These are phyloP conservation scores for Euphrasia confusa DNA, from an alignment of 257 asterid species.

Conservation along the genomic window DNA sequence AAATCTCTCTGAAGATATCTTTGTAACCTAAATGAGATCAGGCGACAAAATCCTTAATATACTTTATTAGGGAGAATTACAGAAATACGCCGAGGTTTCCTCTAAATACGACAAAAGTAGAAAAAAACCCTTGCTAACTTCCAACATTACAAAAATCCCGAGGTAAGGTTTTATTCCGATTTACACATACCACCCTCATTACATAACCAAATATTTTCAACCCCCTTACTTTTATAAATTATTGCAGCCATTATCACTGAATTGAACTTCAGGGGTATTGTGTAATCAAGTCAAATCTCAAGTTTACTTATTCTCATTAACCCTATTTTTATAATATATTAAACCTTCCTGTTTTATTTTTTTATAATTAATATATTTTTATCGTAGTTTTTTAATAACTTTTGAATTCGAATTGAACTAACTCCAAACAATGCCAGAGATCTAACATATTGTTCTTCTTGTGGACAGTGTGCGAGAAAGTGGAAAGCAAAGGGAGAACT, in stretches of 20 bases:
- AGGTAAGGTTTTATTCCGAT: not conserved
- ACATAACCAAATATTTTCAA: not conserved
- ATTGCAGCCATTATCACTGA: not conserved
- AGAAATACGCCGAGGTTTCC: not conserved
- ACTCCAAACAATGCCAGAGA: conserved; percentile 3
- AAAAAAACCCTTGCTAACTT: not conserved
- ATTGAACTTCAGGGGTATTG: not conserved
- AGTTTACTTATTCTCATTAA: not conserved
- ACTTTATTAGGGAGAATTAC: not conserved
- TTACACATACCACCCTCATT: not conserved
- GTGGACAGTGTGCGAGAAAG: conserved; percentile 87
- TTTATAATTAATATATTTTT: too few species aligned
- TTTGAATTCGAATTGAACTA: not conserved
- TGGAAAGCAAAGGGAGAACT: conserved; percentile 98
- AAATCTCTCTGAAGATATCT: conserved; percentile 11
- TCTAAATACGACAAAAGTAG: not conserved
- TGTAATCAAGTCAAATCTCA: not conserved
- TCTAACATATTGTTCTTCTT: conserved; percentile 26
- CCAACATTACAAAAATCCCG: not conserved
- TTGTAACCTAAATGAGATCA: not conserved
- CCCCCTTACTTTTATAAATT: not conserved
- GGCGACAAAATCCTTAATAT: not conserved
- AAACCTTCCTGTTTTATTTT: not conserved
- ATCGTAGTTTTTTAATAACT: not conserved
- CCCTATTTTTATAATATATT: not conserved